Percentiles rank a stretch among this genome's conserved stretches.
phyloP scores from a whole-genome alignment of 2,329 filamentous ascomycete genomes.

The Pseudocercospora cruenta region DNA sequence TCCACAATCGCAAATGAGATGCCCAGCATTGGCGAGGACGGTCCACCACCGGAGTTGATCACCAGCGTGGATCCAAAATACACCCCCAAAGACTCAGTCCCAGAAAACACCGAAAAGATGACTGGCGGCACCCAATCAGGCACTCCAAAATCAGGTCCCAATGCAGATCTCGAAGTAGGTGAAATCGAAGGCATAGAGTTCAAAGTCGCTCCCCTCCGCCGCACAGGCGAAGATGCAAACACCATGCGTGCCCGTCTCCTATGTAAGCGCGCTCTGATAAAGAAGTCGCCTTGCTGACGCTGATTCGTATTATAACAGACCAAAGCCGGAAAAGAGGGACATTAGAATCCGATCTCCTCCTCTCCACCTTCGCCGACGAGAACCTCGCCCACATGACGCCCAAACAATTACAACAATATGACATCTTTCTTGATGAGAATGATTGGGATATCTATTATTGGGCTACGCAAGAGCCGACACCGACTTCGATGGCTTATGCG shows the following conservation, averaged over 20 bases:
- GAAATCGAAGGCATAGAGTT: conserved; percentile 87
- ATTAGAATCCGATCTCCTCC: conserved; percentile 91
- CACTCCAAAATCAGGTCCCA: conserved; percentile 50
- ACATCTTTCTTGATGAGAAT: conserved; percentile 94
- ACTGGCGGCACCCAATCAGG: conserved; percentile 64
- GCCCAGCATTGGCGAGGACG: conserved; percentile 61
- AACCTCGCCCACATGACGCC: conserved; percentile 75
- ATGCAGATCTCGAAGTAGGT: conserved; percentile 75
- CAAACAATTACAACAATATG: conserved; percentile 79
- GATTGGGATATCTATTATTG: conserved; percentile 99
- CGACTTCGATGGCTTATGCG: conserved; percentile 60
- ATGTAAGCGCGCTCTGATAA: conserved; percentile 51
- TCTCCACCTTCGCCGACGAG: conserved; percentile 88
- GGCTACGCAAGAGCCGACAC: conserved; percentile 81
- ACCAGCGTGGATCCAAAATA: conserved; percentile 60
- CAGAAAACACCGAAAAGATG: conserved; percentile 67
- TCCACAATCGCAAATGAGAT: conserved; percentile 67
- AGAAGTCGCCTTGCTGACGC: conserved; percentile 32
- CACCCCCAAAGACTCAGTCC: conserved; percentile 61
- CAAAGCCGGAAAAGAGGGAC: conserved; percentile 96
- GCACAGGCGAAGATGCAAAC: conserved; percentile 77
- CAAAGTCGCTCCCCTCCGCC: conserved; percentile 84
- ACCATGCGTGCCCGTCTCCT: conserved; percentile 88
- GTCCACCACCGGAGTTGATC: conserved; percentile 63
- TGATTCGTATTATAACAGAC: conserved; percentile 59